Evolutionary conservation across 2,329 filamentous ascomycete species (phyloP), one percentile per base, ranked within the genome.

Genomic region (Colletotrichum paranaense): DNA sequence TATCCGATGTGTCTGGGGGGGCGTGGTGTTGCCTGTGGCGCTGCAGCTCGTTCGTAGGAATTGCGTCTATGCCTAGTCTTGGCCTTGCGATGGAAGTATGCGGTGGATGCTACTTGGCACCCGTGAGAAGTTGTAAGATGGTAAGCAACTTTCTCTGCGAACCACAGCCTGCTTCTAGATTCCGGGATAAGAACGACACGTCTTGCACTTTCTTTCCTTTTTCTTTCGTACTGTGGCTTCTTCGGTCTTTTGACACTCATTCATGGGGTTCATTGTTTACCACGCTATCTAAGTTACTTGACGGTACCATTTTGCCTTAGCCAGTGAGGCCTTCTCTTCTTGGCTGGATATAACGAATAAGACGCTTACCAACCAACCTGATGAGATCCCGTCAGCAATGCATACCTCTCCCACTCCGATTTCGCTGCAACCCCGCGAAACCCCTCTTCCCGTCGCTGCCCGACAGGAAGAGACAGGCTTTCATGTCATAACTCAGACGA

Each of bases 401-500:
- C 49, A 32, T 53, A 65, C 68, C 26, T 49, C 14, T 35, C 66
- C 57, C 8, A 65, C 67, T 66, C 71, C 71, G 60, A 62, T 71
- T 19, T 52, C 67, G 67, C 64, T 58, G 58, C 60, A 24, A 49
- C 70, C 67, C 22, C 28, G 38, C 28, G 62, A 30, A 32, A 57
- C 26, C 56, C 67, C 32, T 58, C 71, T 32, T 57, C 3, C n/a
- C 9, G 58, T 64, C 55, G 67, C 56, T 60, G 56, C 60, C 60
- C 67, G 71, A 66, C 71, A 70, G 35, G 55, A 71, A n/a, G 67
- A 73, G 6, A 22, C 24, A 19, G 58, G 12, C 12, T n/a, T 73
- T 2, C 71, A 71, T 62, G 71, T 73, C 58, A 77, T 85, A 55
- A 84, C 82, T 19, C 83, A 84, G 76, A 84, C 79, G 4, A 78